Base-by-base conservation (phyloP, 164 flowering plant species). In the Stephania japonica region DNA sequence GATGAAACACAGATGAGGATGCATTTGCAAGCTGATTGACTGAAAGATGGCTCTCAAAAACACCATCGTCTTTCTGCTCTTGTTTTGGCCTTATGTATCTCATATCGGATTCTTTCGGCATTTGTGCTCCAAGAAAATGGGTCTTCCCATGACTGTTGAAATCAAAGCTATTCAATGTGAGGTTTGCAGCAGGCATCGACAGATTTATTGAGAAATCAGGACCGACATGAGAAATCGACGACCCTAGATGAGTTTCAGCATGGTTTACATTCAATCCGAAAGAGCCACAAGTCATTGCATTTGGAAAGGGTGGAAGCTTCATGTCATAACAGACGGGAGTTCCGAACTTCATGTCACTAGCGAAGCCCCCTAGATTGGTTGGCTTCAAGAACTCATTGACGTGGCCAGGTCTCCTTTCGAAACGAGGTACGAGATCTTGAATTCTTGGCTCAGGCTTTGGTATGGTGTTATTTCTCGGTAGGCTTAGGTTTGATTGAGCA, bases 61-160 rank as follows among this genome's bases (percentile, higher is more conserved):
- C 43, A 71, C 70, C 50, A 66, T 87, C 88, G 80, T 87, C 93
- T 67, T 76, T 83, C 76, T 75, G 80, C 84, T 92, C 94, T 79
- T 84, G 83, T 70, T 89, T 90, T 18, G 90, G 91, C 78, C 75
- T 84, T 23, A 86, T 65, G 74, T 83, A 82, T 67, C 81, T 78
- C 64, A 70, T 43, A 43, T 84, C 85, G 26, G 49, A 71, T 8
- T 87, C 91, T 69, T 81, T 80, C 0, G 80, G 69, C 63, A 77
- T 86, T 67, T 85, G 91, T 16, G 76, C 82, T 8, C 81, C 73
- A 49, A 80, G 71, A 66, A 76, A 77, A 78, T 80, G 87, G 72
- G 74, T 63, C 42, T 78, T 81, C 68, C 78, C 78, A 70, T 68
- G 72, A 71, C 64, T 73, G 49, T 65, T 80, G 49, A 74, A 81